These are phyloP conservation scores for Mixia osmundae DNA, from an alignment of 1,284 basidiomycete species.

Conservation along the genomic window DNA sequence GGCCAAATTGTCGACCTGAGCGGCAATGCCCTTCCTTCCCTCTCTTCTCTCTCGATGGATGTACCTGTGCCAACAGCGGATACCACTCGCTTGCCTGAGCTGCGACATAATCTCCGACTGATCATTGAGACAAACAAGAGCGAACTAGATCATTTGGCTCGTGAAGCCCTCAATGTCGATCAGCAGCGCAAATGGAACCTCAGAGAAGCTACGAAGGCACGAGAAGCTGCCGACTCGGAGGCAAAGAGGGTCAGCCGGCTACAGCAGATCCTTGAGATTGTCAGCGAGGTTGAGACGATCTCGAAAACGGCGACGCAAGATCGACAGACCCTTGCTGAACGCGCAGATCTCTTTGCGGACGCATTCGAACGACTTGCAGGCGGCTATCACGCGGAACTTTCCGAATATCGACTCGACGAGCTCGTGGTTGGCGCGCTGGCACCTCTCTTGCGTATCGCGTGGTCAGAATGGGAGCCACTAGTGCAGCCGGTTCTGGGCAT, in stretches of 20 bases:
- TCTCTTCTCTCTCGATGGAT: conserved; percentile 27
- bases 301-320: not conserved
- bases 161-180: conserved; percentile 61
- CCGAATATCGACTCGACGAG: conserved; percentile 59
- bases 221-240: not conserved
- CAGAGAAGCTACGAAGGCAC: conserved; percentile 33
- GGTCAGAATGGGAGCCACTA: conserved; percentile 15
- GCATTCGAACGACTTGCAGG: conserved; percentile 45
- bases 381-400: conserved; percentile 42
- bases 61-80: conserved; percentile 39
- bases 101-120: conserved; percentile 77
- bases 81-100: conserved; percentile 67
- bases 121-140: conserved; percentile 58
- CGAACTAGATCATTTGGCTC: conserved; percentile 63
- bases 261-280: conserved; percentile 5
- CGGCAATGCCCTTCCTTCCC: conserved; percentile 34
- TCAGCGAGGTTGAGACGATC: conserved; percentile 6
- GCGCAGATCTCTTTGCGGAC: conserved; percentile 40
- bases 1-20: conserved; percentile 86
- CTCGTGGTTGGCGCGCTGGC: conserved; percentile 73
- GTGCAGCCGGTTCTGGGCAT: conserved; percentile 8
- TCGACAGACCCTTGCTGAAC: conserved; percentile 2
- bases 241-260: conserved; percentile 4
- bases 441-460: conserved; percentile 33
- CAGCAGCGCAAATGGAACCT: conserved; percentile 50